A percentile compares a stretch with the other conserved stretches of the same genome.
Conservation (phyloP, 23 red algal genomes). For the Cyanidium caldarium region DNA sequence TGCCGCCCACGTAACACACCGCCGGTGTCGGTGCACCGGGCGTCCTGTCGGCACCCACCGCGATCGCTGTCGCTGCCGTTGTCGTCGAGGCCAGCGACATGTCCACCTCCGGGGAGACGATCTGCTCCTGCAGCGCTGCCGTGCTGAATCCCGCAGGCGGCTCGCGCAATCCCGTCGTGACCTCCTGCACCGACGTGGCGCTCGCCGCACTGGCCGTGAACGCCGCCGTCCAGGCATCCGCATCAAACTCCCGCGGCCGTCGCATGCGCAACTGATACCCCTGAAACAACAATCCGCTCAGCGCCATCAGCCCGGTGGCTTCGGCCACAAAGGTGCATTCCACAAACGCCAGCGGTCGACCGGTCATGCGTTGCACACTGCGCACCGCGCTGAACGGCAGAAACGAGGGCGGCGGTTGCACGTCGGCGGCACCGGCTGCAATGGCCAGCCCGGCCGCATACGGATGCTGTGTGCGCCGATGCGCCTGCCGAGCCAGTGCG, state of each 20-base stretch:
- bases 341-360: not conserved
- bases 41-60: too few species aligned
- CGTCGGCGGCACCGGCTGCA: not conserved
- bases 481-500: not conserved
- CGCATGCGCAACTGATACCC: not conserved
- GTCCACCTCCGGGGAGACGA: not conserved
- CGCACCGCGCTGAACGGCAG: not conserved
- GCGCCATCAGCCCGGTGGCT: not conserved
- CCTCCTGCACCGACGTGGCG: not conserved
- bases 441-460: not conserved
- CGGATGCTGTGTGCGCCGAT: not conserved
- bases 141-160: not conserved
- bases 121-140: not conserved
- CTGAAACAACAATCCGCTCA: not conserved
- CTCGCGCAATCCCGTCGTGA: not conserved
- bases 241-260: not conserved
- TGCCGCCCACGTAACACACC: not conserved
- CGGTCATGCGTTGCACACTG: not conserved
- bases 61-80: too few species aligned
- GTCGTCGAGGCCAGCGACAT: not conserved
- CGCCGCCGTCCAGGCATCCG: not conserved
- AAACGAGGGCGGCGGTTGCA: not conserved
- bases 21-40: too few species aligned
- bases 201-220: too few species aligned
- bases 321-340: not conserved